Evolutionary conservation across 2,329 filamentous ascomycete species (phyloP), one percentile per base, ranked within the genome.

Genomic region (Hysterium pulicare): DNA sequence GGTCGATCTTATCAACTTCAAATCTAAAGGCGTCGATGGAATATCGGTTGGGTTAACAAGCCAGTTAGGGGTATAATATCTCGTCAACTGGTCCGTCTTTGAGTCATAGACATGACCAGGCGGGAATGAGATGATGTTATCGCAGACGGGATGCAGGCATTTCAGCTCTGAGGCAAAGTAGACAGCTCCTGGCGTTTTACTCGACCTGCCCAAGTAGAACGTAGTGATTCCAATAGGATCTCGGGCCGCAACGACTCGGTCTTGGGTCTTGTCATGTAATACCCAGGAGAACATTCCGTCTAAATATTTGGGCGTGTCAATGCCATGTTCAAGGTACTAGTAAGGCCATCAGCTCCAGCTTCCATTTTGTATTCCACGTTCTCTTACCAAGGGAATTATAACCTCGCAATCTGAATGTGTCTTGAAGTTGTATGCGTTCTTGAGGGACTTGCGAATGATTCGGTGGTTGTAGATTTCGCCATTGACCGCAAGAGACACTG

Each of bases 221-320:
- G 89, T 96, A 54, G 90, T 97, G 69, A 98, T 84, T 58, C 93
- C 93, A 60, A 98, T 96, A 26, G 93, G 93, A 69, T 98, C 93
- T 66, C 93, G 84, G 42, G 93, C 93, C 45, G 93, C 93, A 62
- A 98, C 83, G 49, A 90, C 87, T 55, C 93, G 86, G 76, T 98
- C 87, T 69, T 90, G 83, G 55, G 82, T 84, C 80, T 95, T 95
- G 76, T 98, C 93, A 72, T 95, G 95, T 40, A 98, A 81, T 43
- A 98, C 90, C 74, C 94, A 98, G 13, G 91, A 96, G 80, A 98
- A 98, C 93, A 98, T 98, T 75, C 93, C 93, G 68, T 98, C 93
- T 55, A 98, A 83, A 71, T 89, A 78, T 71, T 91, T 93, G 49
- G 93, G 90, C 45, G 91, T 89, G 62, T 97, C 90, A 56, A 94